These are phyloP conservation scores for Arctium minus DNA, from an alignment of 129 eudicot species.

Conservation along the genomic window DNA sequence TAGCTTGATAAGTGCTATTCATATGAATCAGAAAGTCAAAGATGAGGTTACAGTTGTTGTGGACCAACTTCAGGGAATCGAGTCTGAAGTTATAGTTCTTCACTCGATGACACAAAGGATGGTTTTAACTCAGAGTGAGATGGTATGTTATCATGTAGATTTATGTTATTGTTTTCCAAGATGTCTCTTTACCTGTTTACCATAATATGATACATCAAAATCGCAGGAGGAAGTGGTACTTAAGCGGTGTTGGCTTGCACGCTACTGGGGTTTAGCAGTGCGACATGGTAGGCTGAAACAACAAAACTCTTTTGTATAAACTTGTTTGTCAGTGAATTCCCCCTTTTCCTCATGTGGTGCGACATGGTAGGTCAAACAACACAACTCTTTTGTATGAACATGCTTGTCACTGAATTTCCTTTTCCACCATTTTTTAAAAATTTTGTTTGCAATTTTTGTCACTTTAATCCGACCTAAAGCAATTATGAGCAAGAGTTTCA, in stretches of 20 bases:
- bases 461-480: background rate
- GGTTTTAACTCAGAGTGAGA: constrained; percentile 87
- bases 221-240: constrained; percentile 98
- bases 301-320: background rate
- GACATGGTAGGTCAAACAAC: constrained; percentile 42
- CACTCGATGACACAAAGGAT: constrained; percentile 91
- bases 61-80: constrained; percentile 67
- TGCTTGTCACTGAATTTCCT: background rate
- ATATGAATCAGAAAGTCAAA: constrained; percentile 64
- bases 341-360: constrained; percentile 13
- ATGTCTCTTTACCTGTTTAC: background rate
- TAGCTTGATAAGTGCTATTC: constrained; percentile 20
- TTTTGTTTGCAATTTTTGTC: background rate
- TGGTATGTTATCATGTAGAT: constrained; percentile 45
- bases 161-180: background rate
- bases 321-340: background rate
- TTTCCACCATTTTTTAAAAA: background rate
- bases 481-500: background rate
- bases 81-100: constrained; percentile 77
- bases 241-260: constrained; percentile 97
- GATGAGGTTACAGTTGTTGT: constrained; percentile 55
- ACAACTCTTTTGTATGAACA: background rate
- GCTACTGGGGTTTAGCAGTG: constrained; percentile 95
- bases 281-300: constrained; percentile 52
- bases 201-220: constrained; percentile 13